These are phyloP conservation scores for Elaeagnus macrophylla DNA, from an alignment of 306 rosid species.

Conservation along the genomic window DNA sequence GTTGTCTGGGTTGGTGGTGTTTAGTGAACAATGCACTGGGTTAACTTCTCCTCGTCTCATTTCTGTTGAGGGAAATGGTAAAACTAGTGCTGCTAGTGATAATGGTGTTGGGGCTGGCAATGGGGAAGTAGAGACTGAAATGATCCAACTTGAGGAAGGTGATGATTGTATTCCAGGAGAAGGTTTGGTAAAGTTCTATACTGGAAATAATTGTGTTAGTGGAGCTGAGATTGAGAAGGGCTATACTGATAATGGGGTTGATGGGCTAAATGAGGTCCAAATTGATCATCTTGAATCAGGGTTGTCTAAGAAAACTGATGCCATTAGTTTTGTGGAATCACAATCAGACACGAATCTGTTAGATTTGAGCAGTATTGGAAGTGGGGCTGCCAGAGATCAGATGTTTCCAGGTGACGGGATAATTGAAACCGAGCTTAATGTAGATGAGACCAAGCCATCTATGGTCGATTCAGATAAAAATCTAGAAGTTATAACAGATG, in stretches of 20 bases:
- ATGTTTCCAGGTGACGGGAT: conserved; percentile 9
- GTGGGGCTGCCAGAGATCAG: conserved; percentile 9
- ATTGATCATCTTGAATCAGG: neutral
- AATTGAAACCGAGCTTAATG: conserved; percentile 9
- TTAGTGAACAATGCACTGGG: conserved; percentile 14
- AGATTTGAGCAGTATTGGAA: conserved; percentile 7
- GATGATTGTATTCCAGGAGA: conserved; percentile 3
- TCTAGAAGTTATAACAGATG: conserved; percentile 25
- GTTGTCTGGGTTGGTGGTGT: conserved; percentile 24
- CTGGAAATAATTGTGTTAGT: conserved; percentile 1
- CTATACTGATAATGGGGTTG: conserved; percentile 10
- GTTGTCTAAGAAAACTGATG: neutral
- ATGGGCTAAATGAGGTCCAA: conserved; percentile 12
- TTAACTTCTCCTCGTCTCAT: conserved; percentile 11
- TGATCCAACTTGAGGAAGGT: conserved; percentile 7
- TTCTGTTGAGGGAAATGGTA: conserved; percentile 14
- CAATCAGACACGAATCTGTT: neutral
- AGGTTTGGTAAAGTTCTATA: conserved; percentile 1
- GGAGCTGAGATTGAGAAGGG: conserved; percentile 14
- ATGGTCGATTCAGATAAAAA: conserved; percentile 9
- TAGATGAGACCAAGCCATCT: conserved; percentile 12
- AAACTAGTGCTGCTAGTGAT: conserved; percentile 10
- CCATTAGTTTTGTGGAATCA: conserved; percentile 2
- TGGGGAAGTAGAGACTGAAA: conserved; percentile 10
- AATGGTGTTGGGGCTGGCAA: conserved; percentile 11